Evolutionary conservation across 306 rosid species (phyloP).

Genomic region (Prunus salicina): DNA sequence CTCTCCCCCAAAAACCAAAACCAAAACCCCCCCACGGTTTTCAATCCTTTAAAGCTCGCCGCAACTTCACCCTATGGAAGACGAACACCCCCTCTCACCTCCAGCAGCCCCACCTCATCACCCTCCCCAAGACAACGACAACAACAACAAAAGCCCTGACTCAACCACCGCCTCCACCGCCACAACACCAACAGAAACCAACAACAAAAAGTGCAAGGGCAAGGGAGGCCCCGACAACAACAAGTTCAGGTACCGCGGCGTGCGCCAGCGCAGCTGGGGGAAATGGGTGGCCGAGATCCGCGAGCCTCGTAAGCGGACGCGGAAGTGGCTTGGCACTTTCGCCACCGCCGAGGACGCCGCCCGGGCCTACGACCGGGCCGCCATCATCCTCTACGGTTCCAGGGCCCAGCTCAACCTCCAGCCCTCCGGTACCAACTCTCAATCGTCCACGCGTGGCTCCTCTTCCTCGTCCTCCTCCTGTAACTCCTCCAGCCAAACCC

Average conservation of each 20-base stretch:
- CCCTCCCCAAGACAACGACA: slow-evolving; percentile 29
- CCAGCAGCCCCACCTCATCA: slow-evolving; percentile 26
- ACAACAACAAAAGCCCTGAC: slow-evolving; percentile 10
- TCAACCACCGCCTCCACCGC: slow-evolving; percentile 28
- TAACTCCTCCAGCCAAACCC: slow-evolving; percentile 54
- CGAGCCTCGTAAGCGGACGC: slow-evolving; percentile 81
- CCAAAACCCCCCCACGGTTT: background rate
- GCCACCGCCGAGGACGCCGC: slow-evolving; percentile 96
- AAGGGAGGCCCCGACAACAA: slow-evolving; percentile 96
- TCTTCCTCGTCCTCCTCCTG: slow-evolving; percentile 31
- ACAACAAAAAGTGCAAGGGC: slow-evolving; percentile 47
- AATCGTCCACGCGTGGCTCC: slow-evolving; percentile 24
- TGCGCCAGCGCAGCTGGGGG: slow-evolving; percentile 94
- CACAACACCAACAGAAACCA: slow-evolving; percentile 10
- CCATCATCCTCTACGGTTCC: slow-evolving; percentile 76
- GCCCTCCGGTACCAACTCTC: slow-evolving; percentile 41
- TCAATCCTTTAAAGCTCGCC: slow-evolving; percentile 18
- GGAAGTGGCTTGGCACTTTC: slow-evolving; percentile 96
- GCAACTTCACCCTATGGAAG: slow-evolving; percentile 40
- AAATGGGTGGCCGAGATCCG: slow-evolving; percentile 99
- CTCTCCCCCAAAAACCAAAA: background rate
- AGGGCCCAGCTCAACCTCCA: slow-evolving; percentile 86
- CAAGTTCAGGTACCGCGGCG: slow-evolving; percentile 88
- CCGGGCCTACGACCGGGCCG: slow-evolving; percentile 92
- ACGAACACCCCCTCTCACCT: slow-evolving; percentile 16